phyloP scores from a whole-genome alignment of 2,329 filamentous ascomycete species.

The Fusarium sp. region DNA sequence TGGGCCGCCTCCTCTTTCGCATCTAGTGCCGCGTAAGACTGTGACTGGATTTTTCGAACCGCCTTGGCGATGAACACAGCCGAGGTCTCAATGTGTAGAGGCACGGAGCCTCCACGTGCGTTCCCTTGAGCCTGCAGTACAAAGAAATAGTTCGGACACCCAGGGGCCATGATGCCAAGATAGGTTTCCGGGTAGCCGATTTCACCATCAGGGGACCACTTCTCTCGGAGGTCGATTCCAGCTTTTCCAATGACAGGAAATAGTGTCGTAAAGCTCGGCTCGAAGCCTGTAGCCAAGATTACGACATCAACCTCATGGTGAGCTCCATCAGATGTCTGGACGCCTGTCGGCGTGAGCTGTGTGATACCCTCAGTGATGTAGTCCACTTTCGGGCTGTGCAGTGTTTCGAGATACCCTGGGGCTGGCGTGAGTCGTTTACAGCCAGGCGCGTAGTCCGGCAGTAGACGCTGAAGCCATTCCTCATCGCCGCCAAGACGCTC shows the following conservation, averaged over 20 bases:
- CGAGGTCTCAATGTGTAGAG: slow-evolving; percentile 6
- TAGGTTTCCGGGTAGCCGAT: slow-evolving; percentile 12
- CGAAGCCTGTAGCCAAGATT: neutral
- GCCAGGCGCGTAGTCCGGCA: neutral
- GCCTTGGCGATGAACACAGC: slow-evolving; percentile 2
- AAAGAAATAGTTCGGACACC: slow-evolving; percentile 6
- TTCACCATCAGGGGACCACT: neutral
- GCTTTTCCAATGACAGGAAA: neutral
- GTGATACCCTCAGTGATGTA: neutral
- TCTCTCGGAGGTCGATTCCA: neutral
- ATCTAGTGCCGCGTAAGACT: neutral
- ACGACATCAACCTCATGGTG: neutral
- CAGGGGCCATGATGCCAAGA: slow-evolving; percentile 5
- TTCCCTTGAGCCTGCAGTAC: slow-evolving; percentile 1
- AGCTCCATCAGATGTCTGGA: neutral
- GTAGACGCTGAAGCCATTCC: neutral
- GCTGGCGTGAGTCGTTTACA: neutral
- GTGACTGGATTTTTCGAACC: slow-evolving; percentile 4
- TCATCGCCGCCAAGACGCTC: neutral
- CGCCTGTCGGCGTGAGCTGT: neutral
- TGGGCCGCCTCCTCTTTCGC: neutral
- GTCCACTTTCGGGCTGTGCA: neutral
- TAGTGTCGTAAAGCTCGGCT: neutral
- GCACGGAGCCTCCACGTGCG: slow-evolving; percentile 1
- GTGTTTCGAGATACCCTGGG: slow-evolving; percentile 1